phyloP scores from a whole-genome alignment of 345 rosid genomes.

The Fremontodendron californicum region DNA sequence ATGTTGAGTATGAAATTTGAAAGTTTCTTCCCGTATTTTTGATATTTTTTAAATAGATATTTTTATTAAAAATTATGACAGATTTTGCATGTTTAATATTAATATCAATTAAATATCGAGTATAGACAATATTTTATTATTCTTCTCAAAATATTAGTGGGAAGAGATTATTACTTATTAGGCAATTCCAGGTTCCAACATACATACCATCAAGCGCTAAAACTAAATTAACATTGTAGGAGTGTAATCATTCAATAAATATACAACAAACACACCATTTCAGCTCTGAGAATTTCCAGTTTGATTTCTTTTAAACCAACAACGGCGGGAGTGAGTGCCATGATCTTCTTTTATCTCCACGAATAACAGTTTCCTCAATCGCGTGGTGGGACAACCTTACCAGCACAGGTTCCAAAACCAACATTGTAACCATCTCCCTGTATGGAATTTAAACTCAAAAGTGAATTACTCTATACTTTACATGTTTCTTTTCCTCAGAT shows the following conservation, averaged over 20 bases:
- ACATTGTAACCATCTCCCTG: slow-evolving; percentile 88
- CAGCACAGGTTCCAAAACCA: slow-evolving; percentile 88
- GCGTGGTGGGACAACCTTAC: slow-evolving; percentile 63
- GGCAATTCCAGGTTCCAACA: neutral
- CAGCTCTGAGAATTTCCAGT: neutral
- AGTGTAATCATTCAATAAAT: neutral
- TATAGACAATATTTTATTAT: no score
- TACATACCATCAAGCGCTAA: neutral
- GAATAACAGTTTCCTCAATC: slow-evolving; percentile 15
- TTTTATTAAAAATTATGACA: no score
- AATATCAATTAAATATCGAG: no score
- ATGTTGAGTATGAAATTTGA: no score
- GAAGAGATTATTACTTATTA: no score
- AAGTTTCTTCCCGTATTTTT: no score
- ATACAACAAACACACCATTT: neutral
- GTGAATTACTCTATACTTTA: neutral
- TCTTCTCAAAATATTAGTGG: no score
- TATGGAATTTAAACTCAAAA: slow-evolving; percentile 20
- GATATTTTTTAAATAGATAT: no score
- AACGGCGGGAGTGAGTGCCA: neutral
- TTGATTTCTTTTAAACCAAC: neutral
- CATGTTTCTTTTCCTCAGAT: neutral
- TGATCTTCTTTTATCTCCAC: neutral
- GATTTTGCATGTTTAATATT: no score
- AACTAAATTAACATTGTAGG: neutral